Evolutionary conservation across 2,329 filamentous ascomycete species (phyloP), one percentile per base, ranked within the genome.

Genomic region (Epichloe festucae): DNA sequence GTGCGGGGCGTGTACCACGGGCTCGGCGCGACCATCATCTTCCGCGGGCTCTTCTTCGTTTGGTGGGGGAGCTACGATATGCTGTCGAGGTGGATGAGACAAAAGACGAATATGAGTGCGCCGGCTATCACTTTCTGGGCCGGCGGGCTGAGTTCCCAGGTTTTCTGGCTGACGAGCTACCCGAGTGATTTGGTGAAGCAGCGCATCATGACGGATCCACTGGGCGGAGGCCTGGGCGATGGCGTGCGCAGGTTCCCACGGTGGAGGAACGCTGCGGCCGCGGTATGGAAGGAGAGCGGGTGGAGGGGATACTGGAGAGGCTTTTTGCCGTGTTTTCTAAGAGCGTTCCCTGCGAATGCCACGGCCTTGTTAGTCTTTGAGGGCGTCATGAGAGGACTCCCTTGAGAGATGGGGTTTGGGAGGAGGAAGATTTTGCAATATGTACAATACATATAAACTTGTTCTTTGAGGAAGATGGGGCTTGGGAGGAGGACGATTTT

Each of bases 31-130:
- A 97, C 93, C 0, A 73, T 97, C 47, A 68, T 97, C 46, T 97
- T 97, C 72, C 80, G 93, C 17, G 81, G 82, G 14, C 95, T 91
- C 71, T 98, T 98, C 75, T 96, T 95, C 76, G 93, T 85, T 73
- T 97, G 90, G 90, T 98, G 93, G 93, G 93, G 84, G n/a, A 86
- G 82, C 54, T 98, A 98, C 72, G 91, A 96, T 62, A 60, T 95
- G 34, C 77, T 97, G 59, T 87, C 87, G 5, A 75, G 80, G 21
- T 70, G 76, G 53, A 72, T 97, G 63, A 73, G 78, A 51, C 68
- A 78, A 17, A 73, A 81, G 60, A 95, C 90, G 2, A 68, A 60
- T 12, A 71, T 96, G 50, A 85, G 85, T 50, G 80, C 81, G 0
- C 89, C 93, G 0, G 83, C 83, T 1, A 76, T 97, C 62, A 97